Percentiles rank a stretch among this genome's conserved stretches.
Evolutionary conservation across 257 asterid genomes (phyloP).

Genomic region (Phtheirospermum japonicum): DNA sequence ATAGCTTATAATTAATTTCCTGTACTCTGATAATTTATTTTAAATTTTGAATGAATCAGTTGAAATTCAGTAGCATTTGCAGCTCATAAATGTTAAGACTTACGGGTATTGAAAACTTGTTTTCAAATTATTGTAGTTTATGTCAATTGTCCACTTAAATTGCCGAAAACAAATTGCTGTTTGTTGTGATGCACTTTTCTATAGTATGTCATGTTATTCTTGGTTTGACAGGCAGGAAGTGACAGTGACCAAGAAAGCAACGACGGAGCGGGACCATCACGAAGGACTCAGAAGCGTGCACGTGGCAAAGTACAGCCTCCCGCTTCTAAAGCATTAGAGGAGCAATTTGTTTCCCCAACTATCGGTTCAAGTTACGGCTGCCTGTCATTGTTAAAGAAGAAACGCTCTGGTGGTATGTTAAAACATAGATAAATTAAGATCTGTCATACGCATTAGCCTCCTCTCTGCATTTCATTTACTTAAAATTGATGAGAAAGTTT

Average conservation of each 20-base stretch:
- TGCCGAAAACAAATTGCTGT: background rate
- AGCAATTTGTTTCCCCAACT: conserved; percentile 44
- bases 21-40: background rate
- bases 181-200: conserved; percentile 28
- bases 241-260: conserved; percentile 89
- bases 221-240: conserved; percentile 68
- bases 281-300: conserved; percentile 71
- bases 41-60: background rate
- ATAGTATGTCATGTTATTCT: conserved; percentile 23
- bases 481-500: conserved; percentile 5
- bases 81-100: conserved; percentile 17
- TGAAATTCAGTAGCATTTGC: background rate
- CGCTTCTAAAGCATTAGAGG: conserved; percentile 50
- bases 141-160: conserved; percentile 3
- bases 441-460: background rate
- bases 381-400: conserved; percentile 67
- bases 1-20: conserved; percentile 1
- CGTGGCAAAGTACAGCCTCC: conserved; percentile 61
- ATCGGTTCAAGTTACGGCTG: conserved; percentile 52
- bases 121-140: conserved; percentile 22
- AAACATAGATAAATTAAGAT: conserved; percentile 19
- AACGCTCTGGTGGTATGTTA: conserved; percentile 79
- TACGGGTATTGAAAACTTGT: conserved; percentile 17
- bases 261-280: conserved; percentile 77
- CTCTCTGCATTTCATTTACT: background rate